Conservation (phyloP, 2,329 filamentous ascomycete species). For the Lecanosticta acicola region DNA sequence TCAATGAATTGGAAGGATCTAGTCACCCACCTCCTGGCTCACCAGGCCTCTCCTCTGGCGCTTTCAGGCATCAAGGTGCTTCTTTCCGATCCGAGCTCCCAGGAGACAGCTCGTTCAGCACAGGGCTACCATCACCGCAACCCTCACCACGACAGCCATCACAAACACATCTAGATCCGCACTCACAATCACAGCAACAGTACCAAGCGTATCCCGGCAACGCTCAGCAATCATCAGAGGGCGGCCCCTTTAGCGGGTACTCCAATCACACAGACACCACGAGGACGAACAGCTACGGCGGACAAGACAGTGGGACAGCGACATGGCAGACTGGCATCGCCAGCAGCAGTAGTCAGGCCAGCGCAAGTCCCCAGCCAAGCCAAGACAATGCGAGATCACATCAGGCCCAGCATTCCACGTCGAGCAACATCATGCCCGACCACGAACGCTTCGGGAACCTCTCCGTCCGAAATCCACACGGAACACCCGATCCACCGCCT, state of each 20-base stretch:
- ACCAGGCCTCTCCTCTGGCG: constrained; percentile 16
- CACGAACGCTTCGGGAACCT: constrained; percentile 21
- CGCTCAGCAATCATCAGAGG: constrained; percentile 11
- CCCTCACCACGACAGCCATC: constrained; percentile 13
- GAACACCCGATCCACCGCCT: neutral
- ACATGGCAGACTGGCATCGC: constrained; percentile 19
- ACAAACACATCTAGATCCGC: constrained; percentile 6
- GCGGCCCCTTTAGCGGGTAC: constrained; percentile 9
- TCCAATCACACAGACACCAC: constrained; percentile 8
- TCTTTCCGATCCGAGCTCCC: constrained; percentile 28
- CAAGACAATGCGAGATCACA: neutral
- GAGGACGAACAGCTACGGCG: constrained; percentile 9
- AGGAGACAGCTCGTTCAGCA: constrained; percentile 20
- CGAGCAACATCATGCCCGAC: constrained; percentile 17
- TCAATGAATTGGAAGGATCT: constrained; percentile 39
- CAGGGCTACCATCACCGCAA: constrained; percentile 13
- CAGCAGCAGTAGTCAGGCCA: constrained; percentile 4
- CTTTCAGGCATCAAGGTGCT: constrained; percentile 17
- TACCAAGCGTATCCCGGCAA: constrained; percentile 18
- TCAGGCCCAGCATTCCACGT: constrained; percentile 6
- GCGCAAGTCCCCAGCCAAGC: constrained; percentile 6
- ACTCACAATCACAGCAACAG: constrained; percentile 2
- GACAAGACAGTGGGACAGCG: constrained; percentile 5
- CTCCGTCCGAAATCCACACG: constrained; percentile 5
- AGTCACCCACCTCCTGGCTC: constrained; percentile 29